Percentiles rank a stretch among this genome's conserved stretches.
These are phyloP conservation scores for Termitomyces sp. DNA, from an alignment of 768 basidiomycete genomes.

Conservation along the genomic window DNA sequence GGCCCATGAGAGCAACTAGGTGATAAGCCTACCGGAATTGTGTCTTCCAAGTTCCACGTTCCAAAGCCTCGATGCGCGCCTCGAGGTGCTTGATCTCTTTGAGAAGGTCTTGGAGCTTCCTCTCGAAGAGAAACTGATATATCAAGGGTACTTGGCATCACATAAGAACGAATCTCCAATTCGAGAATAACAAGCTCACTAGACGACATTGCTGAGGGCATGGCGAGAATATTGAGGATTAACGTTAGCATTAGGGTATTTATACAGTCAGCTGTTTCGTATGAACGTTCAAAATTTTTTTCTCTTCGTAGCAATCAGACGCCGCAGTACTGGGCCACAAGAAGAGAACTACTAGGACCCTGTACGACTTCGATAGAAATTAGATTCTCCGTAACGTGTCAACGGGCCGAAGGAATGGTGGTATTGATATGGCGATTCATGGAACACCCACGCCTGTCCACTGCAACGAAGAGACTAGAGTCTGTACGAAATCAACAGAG, in stretches of 20 bases:
- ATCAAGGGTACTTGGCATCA: not conserved
- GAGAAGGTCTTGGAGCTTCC: not conserved
- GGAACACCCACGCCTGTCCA: not conserved
- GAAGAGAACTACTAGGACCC: not conserved
- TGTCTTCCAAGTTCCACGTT: not conserved
- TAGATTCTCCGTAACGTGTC: too few relatives aligned
- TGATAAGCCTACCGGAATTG: not conserved
- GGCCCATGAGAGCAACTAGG: not conserved
- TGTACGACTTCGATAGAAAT: not conserved
- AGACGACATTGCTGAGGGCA: not conserved
- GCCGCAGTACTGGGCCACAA: not conserved
- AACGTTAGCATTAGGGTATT: not conserved
- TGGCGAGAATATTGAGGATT: not conserved
- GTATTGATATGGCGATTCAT: not conserved
- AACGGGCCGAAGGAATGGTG: not conserved
- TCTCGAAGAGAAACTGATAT: not conserved
- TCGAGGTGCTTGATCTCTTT: not conserved
- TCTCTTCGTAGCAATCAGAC: not conserved
- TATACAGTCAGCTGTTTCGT: not conserved
- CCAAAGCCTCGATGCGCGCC: not conserved
- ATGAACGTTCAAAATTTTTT: not conserved
- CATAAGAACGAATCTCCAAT: not conserved
- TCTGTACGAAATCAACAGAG: not conserved
- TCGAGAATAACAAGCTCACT: not conserved
- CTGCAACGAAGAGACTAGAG: not conserved